Evolutionary conservation across 805 yeast species (phyloP).

Genomic region (Wickerhamiella spandovensis): DNA sequence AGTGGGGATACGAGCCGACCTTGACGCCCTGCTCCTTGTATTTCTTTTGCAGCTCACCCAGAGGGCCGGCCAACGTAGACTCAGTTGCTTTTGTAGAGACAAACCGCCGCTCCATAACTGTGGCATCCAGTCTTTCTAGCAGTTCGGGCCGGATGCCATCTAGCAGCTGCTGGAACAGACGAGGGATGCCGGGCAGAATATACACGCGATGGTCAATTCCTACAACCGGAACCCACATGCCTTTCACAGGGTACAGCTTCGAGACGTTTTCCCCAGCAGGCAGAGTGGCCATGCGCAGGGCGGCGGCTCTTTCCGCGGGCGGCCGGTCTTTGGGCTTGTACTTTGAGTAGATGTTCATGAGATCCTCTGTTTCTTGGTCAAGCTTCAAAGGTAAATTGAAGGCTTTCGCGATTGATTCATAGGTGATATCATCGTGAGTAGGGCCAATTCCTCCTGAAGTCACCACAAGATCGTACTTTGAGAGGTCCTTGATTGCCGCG

Average conservation of each 20-base stretch:
- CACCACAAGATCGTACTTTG: slow-evolving; percentile 49
- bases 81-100: slow-evolving; percentile 53
- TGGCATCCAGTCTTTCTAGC: slow-evolving; percentile 28
- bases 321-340: slow-evolving; percentile 13
- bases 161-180: slow-evolving; percentile 46
- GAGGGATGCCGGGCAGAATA: slow-evolving; percentile 77
- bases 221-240: slow-evolving; percentile 77
- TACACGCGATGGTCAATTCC: slow-evolving; percentile 50
- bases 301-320: slow-evolving; percentile 41
- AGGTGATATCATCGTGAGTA: slow-evolving; percentile 84
- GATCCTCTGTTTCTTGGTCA: slow-evolving; percentile 43
- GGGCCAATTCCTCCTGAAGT: slow-evolving; percentile 75
- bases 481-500: slow-evolving; percentile 33
- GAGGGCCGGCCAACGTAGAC: slow-evolving; percentile 52
- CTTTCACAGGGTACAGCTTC: slow-evolving; percentile 31
- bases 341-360: slow-evolving; percentile 36
- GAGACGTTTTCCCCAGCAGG: slow-evolving; percentile 35
- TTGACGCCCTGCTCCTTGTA: slow-evolving; percentile 36
- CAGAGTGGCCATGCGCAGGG: slow-evolving; percentile 65
- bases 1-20: slow-evolving; percentile 79
- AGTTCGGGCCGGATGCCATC: slow-evolving; percentile 30
- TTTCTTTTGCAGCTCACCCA: slow-evolving; percentile 38
- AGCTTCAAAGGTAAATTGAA: slow-evolving; percentile 37
- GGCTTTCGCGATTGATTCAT: slow-evolving; percentile 57
- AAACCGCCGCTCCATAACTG: slow-evolving; percentile 28